Conservation (phyloP, 2,329 filamentous ascomycete genomes). For the Talaromyces verruculosus region DNA sequence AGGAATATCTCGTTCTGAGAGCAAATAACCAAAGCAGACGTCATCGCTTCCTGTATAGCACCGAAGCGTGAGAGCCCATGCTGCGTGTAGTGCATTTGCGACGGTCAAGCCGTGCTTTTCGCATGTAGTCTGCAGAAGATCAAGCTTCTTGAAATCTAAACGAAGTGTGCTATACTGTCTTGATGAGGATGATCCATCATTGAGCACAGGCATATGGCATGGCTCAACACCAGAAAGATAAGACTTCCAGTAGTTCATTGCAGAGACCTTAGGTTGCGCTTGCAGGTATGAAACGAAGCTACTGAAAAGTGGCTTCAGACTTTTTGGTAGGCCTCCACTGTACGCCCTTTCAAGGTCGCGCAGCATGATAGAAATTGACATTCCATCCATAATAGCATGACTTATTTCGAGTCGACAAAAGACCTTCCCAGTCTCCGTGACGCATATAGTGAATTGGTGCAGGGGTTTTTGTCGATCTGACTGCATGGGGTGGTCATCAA, state of each 20-base stretch:
- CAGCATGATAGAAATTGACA: slow-evolving; percentile 42
- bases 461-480: slow-evolving; percentile 36
- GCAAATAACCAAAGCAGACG: slow-evolving; percentile 49
- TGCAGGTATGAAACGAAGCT: slow-evolving; percentile 17
- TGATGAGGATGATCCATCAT: slow-evolving; percentile 22
- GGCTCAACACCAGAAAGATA: slow-evolving; percentile 36
- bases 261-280: neutral
- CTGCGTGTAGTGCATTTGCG: slow-evolving; percentile 40
- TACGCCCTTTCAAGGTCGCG: slow-evolving; percentile 37
- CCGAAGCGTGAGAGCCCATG: slow-evolving; percentile 21
- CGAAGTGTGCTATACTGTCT: slow-evolving; percentile 19
- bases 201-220: slow-evolving; percentile 39
- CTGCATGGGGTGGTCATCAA: slow-evolving; percentile 33
- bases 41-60: slow-evolving; percentile 20
- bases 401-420: slow-evolving; percentile 44
- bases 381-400: slow-evolving; percentile 55
- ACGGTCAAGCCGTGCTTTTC: slow-evolving; percentile 48
- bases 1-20: slow-evolving; percentile 43
- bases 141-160: slow-evolving; percentile 24
- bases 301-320: slow-evolving; percentile 14
- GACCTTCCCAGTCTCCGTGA: slow-evolving; percentile 33
- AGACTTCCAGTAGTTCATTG: slow-evolving; percentile 34
- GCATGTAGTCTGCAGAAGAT: slow-evolving; percentile 40
- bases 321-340: slow-evolving; percentile 40
- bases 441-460: slow-evolving; percentile 49